A percentile compares a stretch with the other conserved stretches of the same genome.
phyloP scores from a whole-genome alignment of 495 filamentous ascomycete species.

The Xylaria telfairii region DNA sequence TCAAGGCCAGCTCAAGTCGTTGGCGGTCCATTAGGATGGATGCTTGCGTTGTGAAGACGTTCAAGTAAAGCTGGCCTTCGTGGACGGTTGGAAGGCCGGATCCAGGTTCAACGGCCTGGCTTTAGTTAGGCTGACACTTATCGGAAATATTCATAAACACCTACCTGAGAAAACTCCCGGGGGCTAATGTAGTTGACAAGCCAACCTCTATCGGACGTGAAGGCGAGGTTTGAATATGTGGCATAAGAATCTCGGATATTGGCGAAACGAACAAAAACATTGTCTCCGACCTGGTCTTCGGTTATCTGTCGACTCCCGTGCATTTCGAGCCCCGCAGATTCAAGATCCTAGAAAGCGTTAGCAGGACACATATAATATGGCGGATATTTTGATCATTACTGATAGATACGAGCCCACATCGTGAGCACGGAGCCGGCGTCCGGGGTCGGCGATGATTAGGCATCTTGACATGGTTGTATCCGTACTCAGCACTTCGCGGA shows the following conservation, averaged over 20 bases:
- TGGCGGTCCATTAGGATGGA: slow-evolving; percentile 27
- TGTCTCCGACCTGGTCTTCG: slow-evolving; percentile 28
- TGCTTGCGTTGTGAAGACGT: slow-evolving; percentile 40
- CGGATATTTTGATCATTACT: slow-evolving; percentile 33
- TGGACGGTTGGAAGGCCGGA: slow-evolving; percentile 42
- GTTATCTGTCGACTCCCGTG: slow-evolving; percentile 41
- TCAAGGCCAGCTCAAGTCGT: slow-evolving; percentile 51
- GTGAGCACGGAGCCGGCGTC: slow-evolving; percentile 32
- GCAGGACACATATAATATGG: neutral
- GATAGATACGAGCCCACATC: slow-evolving; percentile 46
- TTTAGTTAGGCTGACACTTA: neutral
- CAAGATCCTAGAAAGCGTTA: slow-evolving; percentile 40
- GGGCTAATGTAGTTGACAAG: slow-evolving; percentile 55
- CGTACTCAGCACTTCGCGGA: slow-evolving; percentile 40
- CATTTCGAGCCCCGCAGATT: slow-evolving; percentile 35
- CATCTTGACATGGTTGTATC: slow-evolving; percentile 48
- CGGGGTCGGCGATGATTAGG: slow-evolving; percentile 41
- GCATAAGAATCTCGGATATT: slow-evolving; percentile 64
- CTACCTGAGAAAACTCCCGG: slow-evolving; percentile 48
- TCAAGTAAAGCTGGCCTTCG: slow-evolving; percentile 60
- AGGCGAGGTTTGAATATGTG: slow-evolving; percentile 50
- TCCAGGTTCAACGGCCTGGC: slow-evolving; percentile 32
- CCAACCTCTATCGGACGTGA: slow-evolving; percentile 54
- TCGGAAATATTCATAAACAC: neutral
- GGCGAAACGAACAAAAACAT: slow-evolving; percentile 61